These are phyloP conservation scores for Ricinus communis DNA, from an alignment of 345 rosid species.

Conservation along the genomic window DNA sequence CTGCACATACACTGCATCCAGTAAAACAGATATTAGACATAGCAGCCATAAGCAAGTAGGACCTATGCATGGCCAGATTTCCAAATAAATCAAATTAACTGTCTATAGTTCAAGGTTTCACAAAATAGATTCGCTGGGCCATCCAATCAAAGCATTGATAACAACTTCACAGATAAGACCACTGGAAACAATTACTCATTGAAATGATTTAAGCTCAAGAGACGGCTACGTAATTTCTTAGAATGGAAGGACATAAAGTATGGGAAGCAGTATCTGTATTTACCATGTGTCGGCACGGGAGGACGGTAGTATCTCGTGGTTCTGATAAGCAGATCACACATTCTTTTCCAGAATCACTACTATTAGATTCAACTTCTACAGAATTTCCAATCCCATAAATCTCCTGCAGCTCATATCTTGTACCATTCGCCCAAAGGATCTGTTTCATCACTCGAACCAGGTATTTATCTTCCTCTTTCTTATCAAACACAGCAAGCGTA, in stretches of 20 bases:
- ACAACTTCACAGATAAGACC: neutral
- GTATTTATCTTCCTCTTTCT: conserved; percentile 66
- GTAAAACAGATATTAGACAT: conserved; percentile 1
- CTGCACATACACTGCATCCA: conserved; percentile 58
- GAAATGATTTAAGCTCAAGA: neutral
- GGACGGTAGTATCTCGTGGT: conserved; percentile 85
- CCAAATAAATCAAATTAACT: neutral
- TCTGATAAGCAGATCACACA: conserved; percentile 95
- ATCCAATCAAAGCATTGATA: neutral
- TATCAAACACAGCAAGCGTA: conserved; percentile 70
- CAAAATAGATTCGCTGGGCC: too few species aligned
- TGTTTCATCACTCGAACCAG: conserved; percentile 66
- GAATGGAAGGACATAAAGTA: neutral
- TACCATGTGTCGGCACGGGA: conserved; percentile 99
- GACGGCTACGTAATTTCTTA: neutral
- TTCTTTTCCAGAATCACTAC: conserved; percentile 81
- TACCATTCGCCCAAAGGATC: conserved; percentile 71
- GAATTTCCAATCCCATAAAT: conserved; percentile 92
- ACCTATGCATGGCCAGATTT: neutral
- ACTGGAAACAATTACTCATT: neutral
- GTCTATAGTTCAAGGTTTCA: too few species aligned
- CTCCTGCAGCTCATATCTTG: conserved; percentile 89
- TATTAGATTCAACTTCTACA: conserved; percentile 64
- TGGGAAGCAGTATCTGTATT: conserved; percentile 10
- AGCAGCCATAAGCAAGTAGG: neutral